Percentiles rank a stretch among this genome's conserved stretches.
phyloP scores from a whole-genome alignment of 2,329 filamentous ascomycete genomes.

The Aureobasidium sp. region DNA sequence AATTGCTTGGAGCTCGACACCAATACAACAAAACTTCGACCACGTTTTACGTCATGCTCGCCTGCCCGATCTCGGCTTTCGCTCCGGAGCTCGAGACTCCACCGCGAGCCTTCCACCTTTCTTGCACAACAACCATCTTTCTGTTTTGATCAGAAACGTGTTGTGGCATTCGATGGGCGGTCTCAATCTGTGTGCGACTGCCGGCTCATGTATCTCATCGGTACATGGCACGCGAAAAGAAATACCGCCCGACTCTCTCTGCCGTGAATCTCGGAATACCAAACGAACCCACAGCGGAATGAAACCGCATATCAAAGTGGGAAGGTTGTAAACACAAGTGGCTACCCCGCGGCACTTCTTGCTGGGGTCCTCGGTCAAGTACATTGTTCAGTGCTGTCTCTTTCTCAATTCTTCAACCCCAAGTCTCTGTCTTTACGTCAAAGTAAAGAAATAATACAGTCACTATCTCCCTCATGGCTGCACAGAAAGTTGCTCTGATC shows the following conservation, averaged over 20 bases:
- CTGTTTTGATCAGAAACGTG: not conserved
- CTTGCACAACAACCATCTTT: not conserved
- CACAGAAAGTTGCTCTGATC: conserved; percentile 24
- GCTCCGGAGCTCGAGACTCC: conserved; percentile 4
- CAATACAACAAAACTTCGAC: not conserved
- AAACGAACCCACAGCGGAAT: not conserved
- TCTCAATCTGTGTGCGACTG: not conserved
- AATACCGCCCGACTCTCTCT: no score
- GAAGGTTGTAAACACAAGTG: conserved; percentile 1
- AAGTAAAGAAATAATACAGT: not conserved
- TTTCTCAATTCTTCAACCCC: not conserved
- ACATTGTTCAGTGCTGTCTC: not conserved
- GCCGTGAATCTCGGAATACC: not conserved
- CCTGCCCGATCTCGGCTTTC: conserved; percentile 2
- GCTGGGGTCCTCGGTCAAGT: not conserved
- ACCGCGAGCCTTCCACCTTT: not conserved
- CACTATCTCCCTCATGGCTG: conserved; percentile 9
- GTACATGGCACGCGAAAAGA: not conserved
- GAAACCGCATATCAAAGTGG: conserved; percentile 1
- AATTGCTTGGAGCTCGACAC: not conserved
- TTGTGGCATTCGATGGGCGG: not conserved
- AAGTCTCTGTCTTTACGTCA: not conserved
- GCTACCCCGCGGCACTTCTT: conserved; percentile 9
- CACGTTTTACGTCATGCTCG: not conserved
- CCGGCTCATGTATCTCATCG: not conserved